These are phyloP conservation scores for Aspergillus jensenii DNA, from an alignment of 2,329 filamentous ascomycete species.

Conservation along the genomic window DNA sequence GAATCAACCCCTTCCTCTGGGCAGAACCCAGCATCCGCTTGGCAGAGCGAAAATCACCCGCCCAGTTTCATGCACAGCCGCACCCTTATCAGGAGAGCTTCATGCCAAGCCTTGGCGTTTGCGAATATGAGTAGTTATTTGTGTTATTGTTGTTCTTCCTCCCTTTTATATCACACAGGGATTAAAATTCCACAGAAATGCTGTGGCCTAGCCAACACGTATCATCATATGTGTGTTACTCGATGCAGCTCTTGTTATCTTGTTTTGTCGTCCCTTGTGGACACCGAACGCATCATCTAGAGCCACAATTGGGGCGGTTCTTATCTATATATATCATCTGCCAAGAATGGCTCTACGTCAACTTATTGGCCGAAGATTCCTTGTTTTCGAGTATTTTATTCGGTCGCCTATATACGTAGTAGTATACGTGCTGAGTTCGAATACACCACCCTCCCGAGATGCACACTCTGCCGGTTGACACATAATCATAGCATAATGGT, in stretches of 20 bases:
- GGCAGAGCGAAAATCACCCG: background rate
- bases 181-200: background rate
- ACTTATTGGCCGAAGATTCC: background rate
- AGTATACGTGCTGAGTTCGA: background rate
- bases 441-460: background rate
- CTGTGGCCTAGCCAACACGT: background rate
- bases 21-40: background rate
- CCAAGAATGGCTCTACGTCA: slow-evolving; percentile 5
- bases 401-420: background rate
- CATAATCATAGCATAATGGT: background rate
- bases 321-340: slow-evolving; percentile 2
- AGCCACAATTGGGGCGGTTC: background rate
- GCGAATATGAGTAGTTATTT: background rate
- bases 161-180: background rate
- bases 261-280: background rate
- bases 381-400: background rate
- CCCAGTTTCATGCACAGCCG: background rate
- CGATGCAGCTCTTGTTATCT: background rate
- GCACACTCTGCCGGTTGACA: background rate
- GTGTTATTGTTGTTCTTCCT: background rate
- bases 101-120: slow-evolving; percentile 1
- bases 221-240: background rate
- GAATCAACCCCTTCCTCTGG: background rate
- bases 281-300: background rate
- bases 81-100: background rate